Evolutionary conservation across 352 stramenopile species (phyloP), one percentile per base, ranked within the genome.

Genomic region (Phytophthora cactorum): DNA sequence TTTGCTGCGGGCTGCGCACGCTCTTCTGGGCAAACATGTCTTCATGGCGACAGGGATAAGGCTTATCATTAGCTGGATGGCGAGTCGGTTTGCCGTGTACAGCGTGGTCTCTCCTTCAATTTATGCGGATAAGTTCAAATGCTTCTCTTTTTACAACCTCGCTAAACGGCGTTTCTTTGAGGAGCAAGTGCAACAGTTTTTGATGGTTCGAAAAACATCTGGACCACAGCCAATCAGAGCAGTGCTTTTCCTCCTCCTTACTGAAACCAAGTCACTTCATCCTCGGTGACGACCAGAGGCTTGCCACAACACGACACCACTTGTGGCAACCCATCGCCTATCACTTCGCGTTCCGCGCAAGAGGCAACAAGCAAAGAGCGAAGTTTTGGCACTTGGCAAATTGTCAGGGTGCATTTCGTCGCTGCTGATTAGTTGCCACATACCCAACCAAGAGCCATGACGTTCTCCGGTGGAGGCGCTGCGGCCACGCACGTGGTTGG

Each of bases 161-260:
- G 43, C 57, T 32, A 36, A 47, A 51, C 50, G 27, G 25, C 49
- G 36, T 65, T 69, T 70, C 29, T 70, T 59, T 70, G 47, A 63
- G 50, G 17, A 36, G 39, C 51, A 72, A 17, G 63, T 63, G 45
- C 32, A 22, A 22, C 22, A 22, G 22, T 22, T 22, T 22, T 22
- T 65, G 63, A 65, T 46, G 55, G 57, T 67, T 72, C 57, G 28
- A 67, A 72, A 72, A 72, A 67, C 51, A 72, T 41, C 50, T 72
- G 54, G 51, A 28, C 51, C 51, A 22, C 32, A 38, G n/a, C 63
- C 63, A 59, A 70, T 67, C n/a, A 41, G n/a, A 32, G 1, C 6
- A 25, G 6, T 14, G 8, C 51, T 14, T 55, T 47, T 22, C 28
- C 50, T 27, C 25, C 22, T 17, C 6, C 22, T 22, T 61, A 56